These are phyloP conservation scores for Paecilomyces formosus DNA, from an alignment of 2,329 filamentous ascomycete genomes.

Conservation along the genomic window DNA sequence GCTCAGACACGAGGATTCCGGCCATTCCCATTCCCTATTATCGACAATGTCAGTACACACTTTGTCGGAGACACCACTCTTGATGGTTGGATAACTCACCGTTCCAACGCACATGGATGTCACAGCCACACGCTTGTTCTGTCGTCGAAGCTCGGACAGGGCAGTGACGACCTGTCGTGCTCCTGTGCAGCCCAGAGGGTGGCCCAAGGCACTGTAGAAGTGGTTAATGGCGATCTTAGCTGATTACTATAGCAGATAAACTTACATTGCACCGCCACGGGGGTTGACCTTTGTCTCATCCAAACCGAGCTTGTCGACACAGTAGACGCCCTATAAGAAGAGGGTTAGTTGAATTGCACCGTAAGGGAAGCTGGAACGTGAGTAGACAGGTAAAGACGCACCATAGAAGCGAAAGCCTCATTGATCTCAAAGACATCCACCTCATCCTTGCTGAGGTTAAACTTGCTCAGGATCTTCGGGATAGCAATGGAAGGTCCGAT, in stretches of 20 bases:
- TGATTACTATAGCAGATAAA: not conserved
- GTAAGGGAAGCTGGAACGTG: not conserved
- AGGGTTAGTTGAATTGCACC: conserved; percentile 1
- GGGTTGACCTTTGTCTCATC: conserved; percentile 83
- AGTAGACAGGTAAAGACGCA: conserved; percentile 6
- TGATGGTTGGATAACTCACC: conserved; percentile 43
- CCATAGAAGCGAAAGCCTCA: conserved; percentile 76
- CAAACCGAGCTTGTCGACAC: conserved; percentile 72
- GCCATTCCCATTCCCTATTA: conserved; percentile 63
- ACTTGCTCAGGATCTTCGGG: conserved; percentile 75
- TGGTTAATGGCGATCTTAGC: conserved; percentile 2
- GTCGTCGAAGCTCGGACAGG: conserved; percentile 76
- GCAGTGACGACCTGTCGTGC: conserved; percentile 84
- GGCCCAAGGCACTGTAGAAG: conserved; percentile 63
- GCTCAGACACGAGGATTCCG: conserved; percentile 87
- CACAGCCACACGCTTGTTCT: conserved; percentile 69
- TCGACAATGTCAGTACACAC: not conserved
- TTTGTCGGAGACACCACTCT: not conserved
- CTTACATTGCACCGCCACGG: conserved; percentile 76
- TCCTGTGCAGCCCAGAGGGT: conserved; percentile 84
- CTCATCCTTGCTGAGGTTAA: conserved; percentile 54
- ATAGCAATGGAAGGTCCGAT: conserved; percentile 88
- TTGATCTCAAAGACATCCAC: conserved; percentile 50
- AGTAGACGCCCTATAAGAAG: conserved; percentile 75
- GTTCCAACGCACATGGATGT: conserved; percentile 94